Evolutionary conservation across 2,329 filamentous ascomycete genomes (phyloP), one percentile per base, ranked within the genome.

Genomic region (Aspergillus eucalypticola): DNA sequence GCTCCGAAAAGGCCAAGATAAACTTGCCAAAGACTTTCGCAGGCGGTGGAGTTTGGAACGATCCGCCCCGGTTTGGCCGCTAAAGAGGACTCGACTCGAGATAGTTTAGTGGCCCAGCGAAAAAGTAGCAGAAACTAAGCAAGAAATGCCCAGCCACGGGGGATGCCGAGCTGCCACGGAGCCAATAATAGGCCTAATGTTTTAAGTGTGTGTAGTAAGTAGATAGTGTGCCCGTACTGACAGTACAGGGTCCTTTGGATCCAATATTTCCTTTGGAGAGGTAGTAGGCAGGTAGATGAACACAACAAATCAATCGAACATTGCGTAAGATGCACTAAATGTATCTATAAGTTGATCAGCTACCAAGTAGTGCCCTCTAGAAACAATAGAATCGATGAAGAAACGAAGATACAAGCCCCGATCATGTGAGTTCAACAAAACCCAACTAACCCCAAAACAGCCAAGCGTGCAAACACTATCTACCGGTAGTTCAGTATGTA

Each of bases 41-140:
- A 59, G 52, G 62, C 57, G 58, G 64, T 61, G 64, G 63, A 67
- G 64, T 58, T 52, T 19, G 53, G 56, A 13, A 29, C 44, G 56
- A 60, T 60, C 60, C 57, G 59, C 56, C 56, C 60, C 54, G 44
- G 56, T 35, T 35, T 56, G 42, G 59, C 53, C 56, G 42, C 64
- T 66, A 35, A 35, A 35, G 32, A 35, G 11, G 32, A 35, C 11
- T 35, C 32, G 32, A 35, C 32, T 35, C 32, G 32, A 13, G 32
- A 35, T 35, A 13, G 32, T 35, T 35, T 35, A 35, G 32, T 35
- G 32, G 32, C 32, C 11, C 32, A 67, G 60, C 32, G 62, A 59
- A 60, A 56, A 54, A 57, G 57, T 27, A 29, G 39, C 25, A 46
- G 29, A 27, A 57, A 50, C 38, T 15, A 21, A 49, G 32, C 15